Conservation (phyloP, 306 rosid species). For the Pterocarpus santalinus region DNA sequence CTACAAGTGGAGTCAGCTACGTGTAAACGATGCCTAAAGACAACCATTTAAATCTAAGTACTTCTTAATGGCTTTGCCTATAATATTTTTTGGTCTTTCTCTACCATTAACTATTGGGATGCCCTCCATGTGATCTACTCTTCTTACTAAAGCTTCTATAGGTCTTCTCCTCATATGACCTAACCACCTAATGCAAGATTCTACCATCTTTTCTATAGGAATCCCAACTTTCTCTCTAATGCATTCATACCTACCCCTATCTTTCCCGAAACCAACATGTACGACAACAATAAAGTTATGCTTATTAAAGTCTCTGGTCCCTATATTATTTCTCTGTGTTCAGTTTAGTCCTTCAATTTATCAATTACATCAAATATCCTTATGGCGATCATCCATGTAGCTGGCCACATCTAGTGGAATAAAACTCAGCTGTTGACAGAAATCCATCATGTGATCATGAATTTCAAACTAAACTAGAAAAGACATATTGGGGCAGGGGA, state of each 20-base stretch:
- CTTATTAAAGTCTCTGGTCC: background rate
- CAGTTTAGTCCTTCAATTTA: constrained; percentile 19
- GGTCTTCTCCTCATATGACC: background rate
- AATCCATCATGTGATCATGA: background rate
- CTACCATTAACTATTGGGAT: background rate
- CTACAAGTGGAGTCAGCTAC: background rate
- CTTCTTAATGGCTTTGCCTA: background rate
- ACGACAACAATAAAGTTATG: constrained; percentile 1
- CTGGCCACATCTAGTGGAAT: background rate
- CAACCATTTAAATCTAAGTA: background rate
- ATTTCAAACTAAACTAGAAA: constrained; percentile 28
- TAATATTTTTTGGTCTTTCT: background rate
- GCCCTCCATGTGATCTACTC: background rate
- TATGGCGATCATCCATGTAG: background rate
- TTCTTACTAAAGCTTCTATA: background rate
- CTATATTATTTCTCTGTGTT: constrained; percentile 17
- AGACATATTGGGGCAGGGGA: background rate
- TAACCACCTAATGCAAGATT: background rate
- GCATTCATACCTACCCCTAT: background rate
- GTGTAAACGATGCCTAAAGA: background rate
- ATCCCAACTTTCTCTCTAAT: background rate
- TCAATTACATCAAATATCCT: constrained; percentile 32
- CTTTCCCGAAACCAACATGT: constrained; percentile 6
- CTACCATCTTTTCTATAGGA: background rate
- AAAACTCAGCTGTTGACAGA: background rate